Conservation (phyloP, 2,329 filamentous ascomycete species). For the Berkeleyomyces basicola region DNA sequence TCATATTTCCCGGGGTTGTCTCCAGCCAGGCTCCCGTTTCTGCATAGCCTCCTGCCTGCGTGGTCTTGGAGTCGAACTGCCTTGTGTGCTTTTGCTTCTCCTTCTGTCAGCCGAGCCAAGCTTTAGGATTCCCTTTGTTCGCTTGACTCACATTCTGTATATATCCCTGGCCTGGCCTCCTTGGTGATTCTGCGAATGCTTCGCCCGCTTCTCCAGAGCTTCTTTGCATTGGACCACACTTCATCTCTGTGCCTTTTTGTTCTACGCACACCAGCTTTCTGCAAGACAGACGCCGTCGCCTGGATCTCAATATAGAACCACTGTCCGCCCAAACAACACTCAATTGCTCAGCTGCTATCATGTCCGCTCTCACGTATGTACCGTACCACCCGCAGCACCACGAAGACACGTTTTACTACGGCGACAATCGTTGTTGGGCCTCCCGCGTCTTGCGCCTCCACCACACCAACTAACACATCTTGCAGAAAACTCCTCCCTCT, state of each 20-base stretch:
- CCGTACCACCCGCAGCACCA: too few species aligned
- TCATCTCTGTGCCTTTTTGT: too few species aligned
- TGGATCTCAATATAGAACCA: too few species aligned
- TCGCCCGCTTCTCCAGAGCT: background rate
- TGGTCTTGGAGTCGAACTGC: background rate
- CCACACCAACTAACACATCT: background rate
- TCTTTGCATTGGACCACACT: too few species aligned
- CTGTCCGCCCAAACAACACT: background rate
- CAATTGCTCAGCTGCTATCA: background rate
- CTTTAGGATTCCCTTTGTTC: background rate
- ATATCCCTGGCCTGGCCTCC: background rate
- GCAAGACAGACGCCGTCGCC: too few species aligned
- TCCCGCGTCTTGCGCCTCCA: background rate
- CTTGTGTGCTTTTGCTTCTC: background rate
- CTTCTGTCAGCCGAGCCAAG: background rate
- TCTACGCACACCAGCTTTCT: too few species aligned
- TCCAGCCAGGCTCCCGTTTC: background rate
- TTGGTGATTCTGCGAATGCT: background rate
- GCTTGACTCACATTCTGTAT: background rate
- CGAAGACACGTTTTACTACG: background rate
- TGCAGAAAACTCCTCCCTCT: constrained; percentile 49
- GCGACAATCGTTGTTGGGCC: background rate
- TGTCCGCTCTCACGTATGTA: background rate
- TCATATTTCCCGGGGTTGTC: background rate
- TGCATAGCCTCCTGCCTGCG: background rate